Conservation (phyloP, 495 filamentous ascomycete species). For the Hypoxylon fuscum region DNA sequence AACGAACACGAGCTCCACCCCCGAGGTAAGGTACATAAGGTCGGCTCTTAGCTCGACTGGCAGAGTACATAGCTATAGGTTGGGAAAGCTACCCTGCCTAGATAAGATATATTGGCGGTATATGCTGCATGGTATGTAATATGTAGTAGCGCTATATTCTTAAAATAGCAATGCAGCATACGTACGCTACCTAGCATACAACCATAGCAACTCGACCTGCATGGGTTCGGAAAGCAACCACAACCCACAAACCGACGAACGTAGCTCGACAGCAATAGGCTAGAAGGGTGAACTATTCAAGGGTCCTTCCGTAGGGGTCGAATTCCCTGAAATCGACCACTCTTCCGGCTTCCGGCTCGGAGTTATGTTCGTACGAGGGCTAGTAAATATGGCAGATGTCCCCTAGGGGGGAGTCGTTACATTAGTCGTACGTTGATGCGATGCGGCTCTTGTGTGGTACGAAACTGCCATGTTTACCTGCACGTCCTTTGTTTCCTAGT, state of each 20-base stretch:
- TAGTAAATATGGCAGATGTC: neutral
- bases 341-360: conserved; percentile 20
- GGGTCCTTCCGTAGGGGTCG: conserved; percentile 14
- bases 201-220: conserved; percentile 11
- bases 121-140: neutral
- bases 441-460: conserved; percentile 31
- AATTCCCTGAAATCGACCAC: neutral
- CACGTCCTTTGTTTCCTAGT: conserved; percentile 11
- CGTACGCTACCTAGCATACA: conserved; percentile 4
- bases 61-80: neutral
- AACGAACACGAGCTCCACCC: conserved; percentile 13
- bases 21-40: neutral
- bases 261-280: conserved; percentile 13
- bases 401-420: conserved; percentile 3
- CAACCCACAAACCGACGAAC: conserved; percentile 25
- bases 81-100: conserved; percentile 9
- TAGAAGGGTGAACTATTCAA: conserved; percentile 10
- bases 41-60: neutral
- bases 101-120: neutral
- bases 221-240: conserved; percentile 14
- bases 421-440: conserved; percentile 1
- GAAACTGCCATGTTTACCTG: conserved; percentile 17
- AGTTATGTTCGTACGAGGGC: conserved; percentile 5
- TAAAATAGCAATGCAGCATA: conserved; percentile 19
- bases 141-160: neutral